These are phyloP conservation scores for Mariannaea sp. DNA, from an alignment of 2,329 filamentous ascomycete genomes.

Conservation along the genomic window DNA sequence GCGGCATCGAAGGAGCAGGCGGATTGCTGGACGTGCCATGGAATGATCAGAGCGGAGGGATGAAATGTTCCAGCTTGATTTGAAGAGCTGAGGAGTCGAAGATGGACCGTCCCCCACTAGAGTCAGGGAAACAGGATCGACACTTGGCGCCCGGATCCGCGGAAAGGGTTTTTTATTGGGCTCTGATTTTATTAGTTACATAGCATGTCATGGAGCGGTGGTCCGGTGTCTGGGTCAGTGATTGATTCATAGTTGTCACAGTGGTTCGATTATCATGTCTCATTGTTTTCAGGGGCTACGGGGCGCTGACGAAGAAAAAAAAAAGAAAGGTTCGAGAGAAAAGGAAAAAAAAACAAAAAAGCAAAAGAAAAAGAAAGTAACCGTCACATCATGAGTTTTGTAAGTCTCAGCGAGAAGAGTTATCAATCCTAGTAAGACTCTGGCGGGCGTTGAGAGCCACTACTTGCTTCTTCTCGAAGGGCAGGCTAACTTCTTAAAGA, in stretches of 20 bases:
- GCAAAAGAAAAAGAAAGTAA: no score
- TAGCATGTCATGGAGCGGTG: no score
- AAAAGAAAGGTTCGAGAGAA: constrained; percentile 1
- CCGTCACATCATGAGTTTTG: no score
- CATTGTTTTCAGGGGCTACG: constrained; percentile 3
- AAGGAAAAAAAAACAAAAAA: not conserved
- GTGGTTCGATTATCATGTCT: constrained; percentile 7
- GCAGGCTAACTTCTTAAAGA: not conserved
- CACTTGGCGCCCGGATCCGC: not conserved
- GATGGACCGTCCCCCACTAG: not conserved
- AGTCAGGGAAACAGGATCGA: not conserved
- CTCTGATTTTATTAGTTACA: no score
- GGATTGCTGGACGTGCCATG: constrained; percentile 9
- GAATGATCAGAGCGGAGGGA: not conserved
- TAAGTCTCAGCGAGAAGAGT: not conserved
- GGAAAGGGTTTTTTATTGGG: not conserved
- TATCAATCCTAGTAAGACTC: no score
- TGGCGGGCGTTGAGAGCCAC: not conserved
- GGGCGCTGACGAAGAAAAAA: constrained; percentile 1
- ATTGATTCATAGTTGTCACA: constrained; percentile 2
- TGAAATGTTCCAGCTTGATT: not conserved
- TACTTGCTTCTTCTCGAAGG: constrained; percentile 8
- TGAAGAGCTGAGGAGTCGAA: constrained; percentile 3
- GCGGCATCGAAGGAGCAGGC: no score
- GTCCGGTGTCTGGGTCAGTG: constrained; percentile 3